Percentiles rank a stretch among this genome's conserved stretches.
Conservation (phyloP, 1,139 yeast genomes). For the Zygosaccharomyces sapae region DNA sequence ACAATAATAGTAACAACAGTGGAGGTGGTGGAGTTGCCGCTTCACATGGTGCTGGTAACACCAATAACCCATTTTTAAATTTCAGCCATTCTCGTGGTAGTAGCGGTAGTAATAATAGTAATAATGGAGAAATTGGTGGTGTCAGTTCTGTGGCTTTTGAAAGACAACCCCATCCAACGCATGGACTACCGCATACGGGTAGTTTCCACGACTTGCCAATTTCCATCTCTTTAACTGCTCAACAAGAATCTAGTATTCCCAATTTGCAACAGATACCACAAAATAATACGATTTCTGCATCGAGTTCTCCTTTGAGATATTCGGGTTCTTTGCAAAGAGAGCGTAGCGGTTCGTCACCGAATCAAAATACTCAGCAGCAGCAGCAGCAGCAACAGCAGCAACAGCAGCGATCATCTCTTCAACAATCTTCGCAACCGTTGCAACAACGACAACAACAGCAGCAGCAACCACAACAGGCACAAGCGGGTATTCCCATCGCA, state of each 20-base stretch:
- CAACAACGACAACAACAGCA: too few relatives aligned
- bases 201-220: constrained; percentile 17
- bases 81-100: constrained; percentile 4
- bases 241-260: constrained; percentile 8
- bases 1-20: constrained; percentile 8
- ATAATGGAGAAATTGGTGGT: constrained; percentile 1
- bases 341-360: constrained; percentile 9
- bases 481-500: constrained; percentile 13
- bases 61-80: constrained; percentile 6
- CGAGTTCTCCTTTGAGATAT: constrained; percentile 12
- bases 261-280: constrained; percentile 7
- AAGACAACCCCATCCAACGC: constrained; percentile 4
- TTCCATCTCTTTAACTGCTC: constrained; percentile 17
- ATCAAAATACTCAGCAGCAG: not conserved
- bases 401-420: not conserved
- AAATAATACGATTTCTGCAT: constrained; percentile 14
- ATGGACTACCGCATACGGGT: constrained; percentile 8
- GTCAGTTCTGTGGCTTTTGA: constrained; percentile 2
- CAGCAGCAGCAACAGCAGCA: constrained; percentile 7
- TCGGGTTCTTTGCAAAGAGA: not conserved
- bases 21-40: not conserved
- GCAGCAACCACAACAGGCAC: constrained; percentile 4
- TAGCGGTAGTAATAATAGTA: not conserved
- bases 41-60: constrained; percentile 4
- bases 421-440: constrained; percentile 3